A percentile compares a stretch with the other conserved stretches of the same genome.
phyloP scores from a whole-genome alignment of 805 yeast genomes.

The Saccharomycopsis sp. region DNA sequence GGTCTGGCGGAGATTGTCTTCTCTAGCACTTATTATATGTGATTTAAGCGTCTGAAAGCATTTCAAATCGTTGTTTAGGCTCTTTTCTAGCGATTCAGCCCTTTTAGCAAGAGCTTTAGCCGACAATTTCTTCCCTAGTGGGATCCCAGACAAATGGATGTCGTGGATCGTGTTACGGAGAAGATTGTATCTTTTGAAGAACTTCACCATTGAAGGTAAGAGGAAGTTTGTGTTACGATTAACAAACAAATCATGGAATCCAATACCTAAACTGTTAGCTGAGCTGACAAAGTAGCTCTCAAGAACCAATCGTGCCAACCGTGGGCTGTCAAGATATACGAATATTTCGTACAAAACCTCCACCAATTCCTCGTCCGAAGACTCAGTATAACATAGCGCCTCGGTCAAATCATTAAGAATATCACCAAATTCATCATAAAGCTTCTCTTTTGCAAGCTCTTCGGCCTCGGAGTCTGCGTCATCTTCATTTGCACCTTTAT shows the following conservation, averaged over 20 bases:
- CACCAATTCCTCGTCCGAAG: constrained; percentile 51
- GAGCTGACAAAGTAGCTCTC: constrained; percentile 45
- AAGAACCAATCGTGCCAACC: constrained; percentile 47
- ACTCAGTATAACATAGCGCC: constrained; percentile 57
- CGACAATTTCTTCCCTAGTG: neutral
- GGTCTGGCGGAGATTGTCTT: constrained; percentile 23
- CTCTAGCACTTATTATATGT: constrained; percentile 29
- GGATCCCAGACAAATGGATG: neutral
- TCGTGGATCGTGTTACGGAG: constrained; percentile 14
- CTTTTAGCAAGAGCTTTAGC: neutral
- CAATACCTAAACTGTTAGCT: constrained; percentile 31
- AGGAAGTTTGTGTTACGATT: constrained; percentile 24
- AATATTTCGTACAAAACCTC: constrained; percentile 46
- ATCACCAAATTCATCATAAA: constrained; percentile 35
- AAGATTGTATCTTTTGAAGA: constrained; percentile 10
- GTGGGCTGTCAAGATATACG: constrained; percentile 38
- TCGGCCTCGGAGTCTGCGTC: constrained; percentile 24
- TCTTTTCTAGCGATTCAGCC: constrained; percentile 6
- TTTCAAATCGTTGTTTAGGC: constrained; percentile 21
- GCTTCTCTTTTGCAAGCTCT: constrained; percentile 25
- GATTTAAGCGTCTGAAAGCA: constrained; percentile 31
- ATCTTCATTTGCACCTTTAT: constrained; percentile 16
- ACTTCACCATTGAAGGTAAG: constrained; percentile 27
- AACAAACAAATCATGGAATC: constrained; percentile 33
- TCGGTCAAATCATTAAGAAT: constrained; percentile 51